phyloP scores from a whole-genome alignment of 257 asterid genomes.

The Coffea eugenioides region DNA sequence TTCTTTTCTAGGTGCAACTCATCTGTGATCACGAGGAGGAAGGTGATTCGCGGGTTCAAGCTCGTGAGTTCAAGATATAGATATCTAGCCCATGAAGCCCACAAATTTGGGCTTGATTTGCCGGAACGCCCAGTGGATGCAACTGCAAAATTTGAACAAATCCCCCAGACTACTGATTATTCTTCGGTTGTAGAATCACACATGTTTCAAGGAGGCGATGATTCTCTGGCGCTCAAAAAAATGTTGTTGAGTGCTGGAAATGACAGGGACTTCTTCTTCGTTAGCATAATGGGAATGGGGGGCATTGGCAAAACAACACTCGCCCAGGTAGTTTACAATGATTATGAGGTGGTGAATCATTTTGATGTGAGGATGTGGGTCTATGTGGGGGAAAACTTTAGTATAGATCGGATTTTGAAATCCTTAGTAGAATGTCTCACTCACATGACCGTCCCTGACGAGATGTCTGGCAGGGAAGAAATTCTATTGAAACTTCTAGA shows the following conservation, averaged over 20 bases:
- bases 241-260: background rate
- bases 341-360: background rate
- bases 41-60: background rate
- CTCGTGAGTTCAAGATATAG: no score
- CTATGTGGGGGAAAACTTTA: background rate
- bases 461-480: background rate
- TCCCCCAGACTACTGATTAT: background rate
- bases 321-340: slow-evolving; percentile 11
- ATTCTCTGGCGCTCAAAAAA: background rate
- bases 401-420: background rate
- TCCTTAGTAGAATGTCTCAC: slow-evolving; percentile 13
- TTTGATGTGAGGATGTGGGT: slow-evolving; percentile 28
- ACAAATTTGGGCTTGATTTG: no score
- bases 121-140: no score
- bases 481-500: background rate
- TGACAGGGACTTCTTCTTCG: background rate
- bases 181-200: background rate
- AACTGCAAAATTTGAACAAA: no score
- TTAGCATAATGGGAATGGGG: slow-evolving; percentile 16
- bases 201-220: fast-evolving
- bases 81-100: no score
- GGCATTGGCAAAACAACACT: slow-evolving; percentile 20
- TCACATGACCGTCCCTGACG: background rate
- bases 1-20: no score
- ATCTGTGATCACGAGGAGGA: no score